These are phyloP conservation scores for Debaryomyces sp. DNA, from an alignment of 1,139 yeast species.

Conservation along the genomic window DNA sequence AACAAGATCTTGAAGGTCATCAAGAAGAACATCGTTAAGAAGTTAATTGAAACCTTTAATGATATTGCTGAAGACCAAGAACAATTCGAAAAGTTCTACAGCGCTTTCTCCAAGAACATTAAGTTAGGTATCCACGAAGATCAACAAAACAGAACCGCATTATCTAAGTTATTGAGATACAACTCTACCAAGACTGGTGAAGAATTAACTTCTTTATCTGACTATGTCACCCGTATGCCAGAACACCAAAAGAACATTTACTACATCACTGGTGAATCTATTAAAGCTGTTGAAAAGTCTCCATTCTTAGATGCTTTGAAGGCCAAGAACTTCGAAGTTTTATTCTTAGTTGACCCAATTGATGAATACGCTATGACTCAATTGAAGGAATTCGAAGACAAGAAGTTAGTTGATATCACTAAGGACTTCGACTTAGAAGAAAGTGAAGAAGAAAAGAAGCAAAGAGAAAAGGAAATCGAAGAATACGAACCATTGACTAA, in stretches of 20 bases:
- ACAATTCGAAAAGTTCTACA: constrained; percentile 98
- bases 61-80: constrained; percentile 99
- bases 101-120: constrained; percentile 97
- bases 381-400: constrained; percentile 98
- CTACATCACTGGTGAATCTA: constrained; percentile 98
- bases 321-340: constrained; percentile 98
- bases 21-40: constrained; percentile 98
- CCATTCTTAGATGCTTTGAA: constrained; percentile 99
- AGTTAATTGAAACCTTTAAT: constrained; percentile 96
- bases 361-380: constrained; percentile 99
- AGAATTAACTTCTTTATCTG: constrained; percentile 92
- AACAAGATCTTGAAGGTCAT: constrained; percentile 99
- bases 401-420: constrained; percentile 97
- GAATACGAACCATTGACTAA: constrained; percentile 93
- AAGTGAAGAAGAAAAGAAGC: constrained; percentile 94
- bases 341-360: constrained; percentile 98
- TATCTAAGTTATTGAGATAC: constrained; percentile 96
- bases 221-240: constrained; percentile 99
- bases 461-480: constrained; percentile 90
- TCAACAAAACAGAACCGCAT: constrained; percentile 92
- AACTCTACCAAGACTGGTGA: constrained; percentile 95
- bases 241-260: constrained; percentile 99
- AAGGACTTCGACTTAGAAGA: constrained; percentile 99
- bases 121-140: constrained; percentile 99
- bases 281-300: constrained; percentile 97